Evolutionary conservation across 78 protist species (phyloP), one percentile per base, ranked within the genome.

Genomic region (Corallochytrium limacisporum): DNA sequence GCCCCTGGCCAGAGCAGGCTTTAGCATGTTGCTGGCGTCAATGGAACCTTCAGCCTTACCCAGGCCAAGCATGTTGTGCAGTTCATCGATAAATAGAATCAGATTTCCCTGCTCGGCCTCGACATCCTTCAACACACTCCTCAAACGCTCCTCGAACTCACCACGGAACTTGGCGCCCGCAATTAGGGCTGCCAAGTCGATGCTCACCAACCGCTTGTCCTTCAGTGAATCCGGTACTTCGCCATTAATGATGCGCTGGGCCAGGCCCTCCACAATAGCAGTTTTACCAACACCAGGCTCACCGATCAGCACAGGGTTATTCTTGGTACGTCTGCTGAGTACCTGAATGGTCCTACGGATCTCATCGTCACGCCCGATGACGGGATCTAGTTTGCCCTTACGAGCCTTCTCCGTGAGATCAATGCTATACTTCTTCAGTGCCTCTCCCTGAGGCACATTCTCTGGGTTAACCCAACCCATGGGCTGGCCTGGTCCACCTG

Each of bases 141-240:
- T 92, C 57, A 95, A 61, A 16, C 99, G 71, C 66, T 92, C 98
- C 62, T 96, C 99, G 53, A 95, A 95, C 82, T 94, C 98, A 33
- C 99, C 98, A 28, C 96, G 66, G 75, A 84, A 92, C 60, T 86
- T 83, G 75, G 97, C 89, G 29, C 99, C 99, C 16, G 99, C 99
- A 32, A 93, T 66, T 38, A 95, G 82, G 16, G 92, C 82, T 15
- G 48, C 13, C 48, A 43, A 16, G 48, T 43, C 48, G 48, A 43
- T 15, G 48, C 26, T 43, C 48, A 43, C 26, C 48, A 43, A 15
- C 48, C 16, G 13, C 26, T 16, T 18, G 48, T 16, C 48, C 48
- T 43, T 43, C 26, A 43, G 48, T 16, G 48, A 43, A 15, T 43
- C 48, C 13, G 48, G 48, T 40, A 95, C 94, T 40, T 92, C 97